Evolutionary conservation across 768 basidiomycete genomes (phyloP), one percentile per base, ranked within the genome.

Genomic region (Leccinum subgranulosum): DNA sequence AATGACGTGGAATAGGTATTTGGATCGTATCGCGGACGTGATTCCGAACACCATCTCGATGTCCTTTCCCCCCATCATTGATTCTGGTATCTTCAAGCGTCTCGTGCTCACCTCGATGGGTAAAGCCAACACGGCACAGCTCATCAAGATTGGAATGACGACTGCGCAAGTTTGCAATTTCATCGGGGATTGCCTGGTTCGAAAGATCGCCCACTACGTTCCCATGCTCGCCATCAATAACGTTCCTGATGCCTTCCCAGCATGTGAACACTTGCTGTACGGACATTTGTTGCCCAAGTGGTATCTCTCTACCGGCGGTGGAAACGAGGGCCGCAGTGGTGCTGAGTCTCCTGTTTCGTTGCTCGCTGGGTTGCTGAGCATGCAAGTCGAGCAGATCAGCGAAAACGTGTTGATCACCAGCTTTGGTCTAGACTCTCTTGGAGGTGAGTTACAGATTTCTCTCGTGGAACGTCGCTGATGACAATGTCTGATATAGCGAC

Each of bases 81-180:
- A 74, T 41, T 73, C 70, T 3, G 69, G 69, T n/a, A 67, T 71
- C 58, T 71, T 71, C 63, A 71, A 71, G 49, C 70, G 69, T 39
- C 70, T 71, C 43, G 70, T 71, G 5, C 64, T 64, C 5, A 43
- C 66, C 17, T 64, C 66, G 1, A 67, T 53, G 39, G 70, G 70
- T 2, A 65, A 64, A 49, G 69, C 68, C 3, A 71, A 71, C 54
- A 71, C 68, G 1, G 54, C 66, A 0, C 67, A 69, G 45, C 68
- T 71, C 27, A 64, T 58, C 8, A 71, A 69, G 66, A 71, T 64
- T 4, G 68, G 69, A 7, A 71, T 71, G 69, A 69, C 70, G 39
- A 72, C 69, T 0, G 62, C 66, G 0, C 69, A 71, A 61, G 70
- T 71, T 2, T 71, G 68, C 29, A 69, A 71, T 46, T 71, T 71